Percentiles rank a stretch among this genome's conserved stretches.
Evolutionary conservation across 305 asterid species (phyloP).

Genomic region (Solanum aculeatissimum): DNA sequence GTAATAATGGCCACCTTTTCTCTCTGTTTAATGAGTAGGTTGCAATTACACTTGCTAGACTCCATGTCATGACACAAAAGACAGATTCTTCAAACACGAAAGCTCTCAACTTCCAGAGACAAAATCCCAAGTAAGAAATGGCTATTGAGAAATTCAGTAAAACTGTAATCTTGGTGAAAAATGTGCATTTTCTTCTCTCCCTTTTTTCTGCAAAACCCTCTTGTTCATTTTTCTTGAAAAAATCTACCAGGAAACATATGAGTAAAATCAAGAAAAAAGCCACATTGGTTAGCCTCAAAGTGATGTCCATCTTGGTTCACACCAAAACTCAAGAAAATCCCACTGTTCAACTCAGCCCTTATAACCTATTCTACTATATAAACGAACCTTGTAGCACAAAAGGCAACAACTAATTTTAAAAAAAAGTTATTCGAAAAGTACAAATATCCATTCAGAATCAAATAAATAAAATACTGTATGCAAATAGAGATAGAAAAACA

Average conservation of each 20-base stretch:
- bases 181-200: slow-evolving; percentile 13
- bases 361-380: not conserved
- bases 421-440: not conserved
- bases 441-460: not conserved
- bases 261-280: slow-evolving; percentile 36
- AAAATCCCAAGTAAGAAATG: slow-evolving; percentile 30
- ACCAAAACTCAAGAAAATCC: not conserved
- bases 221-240: slow-evolving; percentile 16
- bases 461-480: not conserved
- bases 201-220: not conserved
- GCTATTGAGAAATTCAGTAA: slow-evolving; percentile 24
- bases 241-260: slow-evolving; percentile 31
- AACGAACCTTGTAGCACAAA: not conserved
- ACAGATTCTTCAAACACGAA: slow-evolving; percentile 14
- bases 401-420: not conserved
- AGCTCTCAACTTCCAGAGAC: slow-evolving; percentile 16
- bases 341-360: not conserved
- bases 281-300: slow-evolving; percentile 28
- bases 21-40: slow-evolving; percentile 20
- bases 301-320: slow-evolving; percentile 21
- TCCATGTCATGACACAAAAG: slow-evolving; percentile 38
- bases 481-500: slow-evolving; percentile 9
- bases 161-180: slow-evolving; percentile 28
- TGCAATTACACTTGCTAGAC: slow-evolving; percentile 24
- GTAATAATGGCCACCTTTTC: slow-evolving; percentile 52